Conservation (phyloP, 768 basidiomycete genomes). For the Myochromella boudieri region DNA sequence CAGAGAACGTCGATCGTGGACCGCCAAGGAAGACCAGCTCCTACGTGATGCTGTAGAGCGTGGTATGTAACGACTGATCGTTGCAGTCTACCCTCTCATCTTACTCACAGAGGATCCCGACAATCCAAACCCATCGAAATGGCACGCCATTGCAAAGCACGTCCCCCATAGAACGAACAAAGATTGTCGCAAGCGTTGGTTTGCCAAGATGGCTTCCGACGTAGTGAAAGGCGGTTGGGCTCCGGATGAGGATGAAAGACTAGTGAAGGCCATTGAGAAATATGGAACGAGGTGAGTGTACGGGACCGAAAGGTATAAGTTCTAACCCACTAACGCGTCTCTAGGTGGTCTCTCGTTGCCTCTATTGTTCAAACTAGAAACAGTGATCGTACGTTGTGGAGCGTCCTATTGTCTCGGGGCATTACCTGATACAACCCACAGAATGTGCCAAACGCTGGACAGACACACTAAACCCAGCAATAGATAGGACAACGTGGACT, state of each 20-base stretch:
- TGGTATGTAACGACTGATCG: conserved; percentile 29
- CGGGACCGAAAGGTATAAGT: neutral
- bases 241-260: conserved; percentile 57
- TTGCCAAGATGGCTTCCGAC: conserved; percentile 62
- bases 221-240: conserved; percentile 65
- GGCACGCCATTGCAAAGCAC: conserved; percentile 64
- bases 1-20: conserved; percentile 54
- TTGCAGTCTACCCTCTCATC: conserved; percentile 13
- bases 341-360: conserved; percentile 59
- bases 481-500: conserved; percentile 61
- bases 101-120: conserved; percentile 49
- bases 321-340: conserved; percentile 4
- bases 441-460: conserved; percentile 67
- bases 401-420: neutral
- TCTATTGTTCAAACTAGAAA: conserved; percentile 55
- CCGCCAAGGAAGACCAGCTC: conserved; percentile 50
- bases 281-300: conserved; percentile 51
- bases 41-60: conserved; percentile 49
- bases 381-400: conserved; percentile 50
- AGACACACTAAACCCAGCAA: conserved; percentile 59
- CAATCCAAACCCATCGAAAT: conserved; percentile 56
- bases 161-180: conserved; percentile 64
- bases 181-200: conserved; percentile 64
- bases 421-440: conserved; percentile 22
- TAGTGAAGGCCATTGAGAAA: conserved; percentile 54